Evolutionary conservation across 2,329 filamentous ascomycete species (phyloP).

Genomic region (Cytospora paraplurivora): DNA sequence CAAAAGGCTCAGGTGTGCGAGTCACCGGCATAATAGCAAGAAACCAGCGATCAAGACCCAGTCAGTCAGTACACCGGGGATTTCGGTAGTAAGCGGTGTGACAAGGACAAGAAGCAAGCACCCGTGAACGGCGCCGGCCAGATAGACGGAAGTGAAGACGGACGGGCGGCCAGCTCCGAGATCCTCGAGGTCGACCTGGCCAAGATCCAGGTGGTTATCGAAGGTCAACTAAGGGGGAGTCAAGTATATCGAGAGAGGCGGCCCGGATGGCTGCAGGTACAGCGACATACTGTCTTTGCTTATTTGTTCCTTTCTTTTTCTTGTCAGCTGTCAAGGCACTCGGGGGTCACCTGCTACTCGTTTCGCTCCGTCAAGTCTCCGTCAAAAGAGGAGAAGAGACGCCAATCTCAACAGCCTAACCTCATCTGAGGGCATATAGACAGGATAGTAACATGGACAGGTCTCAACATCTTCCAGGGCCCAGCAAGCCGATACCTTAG

Average conservation of each 20-base stretch:
- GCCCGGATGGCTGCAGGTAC: not conserved
- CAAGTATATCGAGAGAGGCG: not conserved
- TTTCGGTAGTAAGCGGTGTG: slow-evolving; percentile 2
- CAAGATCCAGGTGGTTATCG: not conserved
- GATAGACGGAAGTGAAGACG: not conserved
- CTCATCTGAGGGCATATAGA: not conserved
- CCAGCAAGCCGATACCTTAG: not conserved
- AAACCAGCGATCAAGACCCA: not conserved
- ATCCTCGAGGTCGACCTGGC: slow-evolving; percentile 1
- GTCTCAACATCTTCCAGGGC: not conserved
- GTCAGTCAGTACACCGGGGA: not conserved
- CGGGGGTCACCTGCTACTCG: not conserved
- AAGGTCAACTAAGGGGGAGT: not conserved
- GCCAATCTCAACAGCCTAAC: not conserved
- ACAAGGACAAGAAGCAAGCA: slow-evolving; percentile 9
- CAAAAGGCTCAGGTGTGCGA: not conserved
- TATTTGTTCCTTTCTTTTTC: not conserved
- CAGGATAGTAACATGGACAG: not conserved
- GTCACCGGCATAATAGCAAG: not conserved
- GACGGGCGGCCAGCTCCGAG: slow-evolving; percentile 1
- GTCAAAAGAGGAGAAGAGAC: not conserved
- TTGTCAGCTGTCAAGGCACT: slow-evolving; percentile 1
- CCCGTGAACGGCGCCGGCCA: slow-evolving; percentile 7
- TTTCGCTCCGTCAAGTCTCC: not conserved
- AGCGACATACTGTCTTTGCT: not conserved